phyloP scores from a whole-genome alignment of 2,329 filamentous ascomycete genomes.

The Phyllosticta citriasiana region DNA sequence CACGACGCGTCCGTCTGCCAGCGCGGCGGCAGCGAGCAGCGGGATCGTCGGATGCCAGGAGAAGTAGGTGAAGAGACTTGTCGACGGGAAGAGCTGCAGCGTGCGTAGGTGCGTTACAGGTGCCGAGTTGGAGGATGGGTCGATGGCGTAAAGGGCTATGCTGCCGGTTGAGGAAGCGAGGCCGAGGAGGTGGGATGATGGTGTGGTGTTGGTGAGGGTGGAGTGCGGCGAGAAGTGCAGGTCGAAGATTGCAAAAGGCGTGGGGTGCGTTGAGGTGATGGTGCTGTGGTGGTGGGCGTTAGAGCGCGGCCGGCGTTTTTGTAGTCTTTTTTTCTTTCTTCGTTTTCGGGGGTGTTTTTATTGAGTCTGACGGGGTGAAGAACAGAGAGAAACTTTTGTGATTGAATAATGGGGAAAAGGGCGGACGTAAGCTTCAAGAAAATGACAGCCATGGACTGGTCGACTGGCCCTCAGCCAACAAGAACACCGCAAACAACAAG shows the following conservation, averaged over 20 bases:
- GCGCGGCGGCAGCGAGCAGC: constrained; percentile 56
- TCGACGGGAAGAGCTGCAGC: constrained; percentile 43
- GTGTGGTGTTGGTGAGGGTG: background rate
- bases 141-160: constrained; percentile 49
- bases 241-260: constrained; percentile 71
- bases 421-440: too few species aligned
- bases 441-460: too few species aligned
- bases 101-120: constrained; percentile 32
- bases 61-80: constrained; percentile 60
- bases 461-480: too few species aligned
- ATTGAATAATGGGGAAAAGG: too few species aligned
- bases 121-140: background rate
- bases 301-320: too few species aligned
- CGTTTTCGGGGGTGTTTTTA: background rate
- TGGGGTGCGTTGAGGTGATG: constrained; percentile 48
- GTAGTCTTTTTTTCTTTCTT: too few species aligned
- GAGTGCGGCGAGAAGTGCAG: constrained; percentile 60
- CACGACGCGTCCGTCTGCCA: constrained; percentile 55
- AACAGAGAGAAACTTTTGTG: too few species aligned
- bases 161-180: constrained; percentile 69
- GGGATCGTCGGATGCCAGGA: constrained; percentile 55
- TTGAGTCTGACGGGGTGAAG: too few species aligned
- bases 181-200: constrained; percentile 47
- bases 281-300: constrained; percentile 28
- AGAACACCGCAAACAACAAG: background rate